Evolutionary conservation across 768 basidiomycete species (phyloP).

Genomic region (Russula emetica): DNA sequence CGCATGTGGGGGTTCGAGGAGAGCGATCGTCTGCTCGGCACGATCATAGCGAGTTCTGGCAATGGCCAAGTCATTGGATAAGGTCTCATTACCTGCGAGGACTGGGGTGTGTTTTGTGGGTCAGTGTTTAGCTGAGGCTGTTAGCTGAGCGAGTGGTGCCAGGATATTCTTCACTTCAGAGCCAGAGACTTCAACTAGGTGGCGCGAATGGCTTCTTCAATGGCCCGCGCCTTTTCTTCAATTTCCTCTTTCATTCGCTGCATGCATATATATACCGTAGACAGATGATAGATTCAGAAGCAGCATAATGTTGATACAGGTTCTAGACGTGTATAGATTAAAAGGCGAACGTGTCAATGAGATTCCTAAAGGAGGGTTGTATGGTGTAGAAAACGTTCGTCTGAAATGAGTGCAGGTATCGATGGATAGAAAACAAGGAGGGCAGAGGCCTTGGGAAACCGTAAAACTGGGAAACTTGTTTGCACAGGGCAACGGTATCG

Average conservation of each 20-base stretch:
- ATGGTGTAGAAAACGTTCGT: slow-evolving; percentile 23
- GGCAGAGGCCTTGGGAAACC: slow-evolving; percentile 6
- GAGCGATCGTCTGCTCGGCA: slow-evolving; percentile 25
- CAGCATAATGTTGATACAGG: slow-evolving; percentile 35
- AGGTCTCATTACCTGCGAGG: slow-evolving; percentile 28
- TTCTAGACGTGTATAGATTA: slow-evolving; percentile 33
- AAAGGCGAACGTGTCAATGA: slow-evolving; percentile 30
- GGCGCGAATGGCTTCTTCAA: no score
- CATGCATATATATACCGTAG: no score
- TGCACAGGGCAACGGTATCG: slow-evolving; percentile 29
- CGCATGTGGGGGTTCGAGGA: slow-evolving; percentile 13
- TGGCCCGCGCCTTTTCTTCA: no score
- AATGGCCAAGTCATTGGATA: slow-evolving; percentile 22
- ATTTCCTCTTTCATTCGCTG: no score
- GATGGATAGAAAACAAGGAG: slow-evolving; percentile 6
- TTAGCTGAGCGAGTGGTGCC: no score
- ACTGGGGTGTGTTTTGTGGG: no score
- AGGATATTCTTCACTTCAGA: no score
- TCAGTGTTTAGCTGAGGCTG: no score
- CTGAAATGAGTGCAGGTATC: slow-evolving; percentile 26
- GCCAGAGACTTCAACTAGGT: no score
- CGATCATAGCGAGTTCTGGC: slow-evolving; percentile 25
- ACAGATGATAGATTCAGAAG: slow-evolving; percentile 23
- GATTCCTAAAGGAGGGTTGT: slow-evolving; percentile 26
- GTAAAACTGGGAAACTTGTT: slow-evolving; percentile 5